Base-by-base conservation (phyloP, 805 yeast species). In the Yarrowia sp. region DNA sequence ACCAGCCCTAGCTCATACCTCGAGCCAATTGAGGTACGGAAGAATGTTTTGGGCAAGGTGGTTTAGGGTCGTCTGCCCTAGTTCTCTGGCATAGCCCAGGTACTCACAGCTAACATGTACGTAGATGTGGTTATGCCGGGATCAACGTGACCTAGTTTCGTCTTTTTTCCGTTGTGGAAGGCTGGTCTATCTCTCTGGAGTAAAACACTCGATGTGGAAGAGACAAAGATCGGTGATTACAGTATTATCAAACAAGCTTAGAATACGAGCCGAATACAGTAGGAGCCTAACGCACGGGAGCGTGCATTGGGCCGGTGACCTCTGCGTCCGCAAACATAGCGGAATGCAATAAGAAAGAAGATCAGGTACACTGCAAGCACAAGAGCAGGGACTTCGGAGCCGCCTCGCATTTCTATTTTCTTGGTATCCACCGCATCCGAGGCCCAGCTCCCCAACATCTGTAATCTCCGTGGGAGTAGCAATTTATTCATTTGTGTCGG, bases 241-340 rank as follows among this genome's bases (percentile, higher is more conserved):
- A 3, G 18, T 29, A 13, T 44, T n/a, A 21, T 12, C 35, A 29
- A 27, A 21, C 55, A 47, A 47, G 55, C 55, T 31, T 32, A 27
- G 21, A 47, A 47, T 47, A 47, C 55, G 55, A 47, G 55, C 19
- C 21, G 1, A 31, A 47, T 8, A 21, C 55, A 47, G 27, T n/a
- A 5, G 8, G 38, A 47, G 55, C 55, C 38, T 47, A 47, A 31
- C 22, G 38, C 19, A 39, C 38, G 55, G 55, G 38, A 3, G 55
- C n/a, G 55, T 32, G 55, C 51, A 29, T 44, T 47, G 24, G 13
- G 55, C 38, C 38, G 55, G 38, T 31, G 38, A 47, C 55, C 13
- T 24, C 38, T 47, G 55, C 55, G 51, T 44, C 35, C 51, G 35
- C 51, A 27, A 29, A 44, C 35, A 31, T 14, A 27, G 32, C 38